These are phyloP conservation scores for Prunus dulcis DNA, from an alignment of 306 rosid species.

Conservation along the genomic window DNA sequence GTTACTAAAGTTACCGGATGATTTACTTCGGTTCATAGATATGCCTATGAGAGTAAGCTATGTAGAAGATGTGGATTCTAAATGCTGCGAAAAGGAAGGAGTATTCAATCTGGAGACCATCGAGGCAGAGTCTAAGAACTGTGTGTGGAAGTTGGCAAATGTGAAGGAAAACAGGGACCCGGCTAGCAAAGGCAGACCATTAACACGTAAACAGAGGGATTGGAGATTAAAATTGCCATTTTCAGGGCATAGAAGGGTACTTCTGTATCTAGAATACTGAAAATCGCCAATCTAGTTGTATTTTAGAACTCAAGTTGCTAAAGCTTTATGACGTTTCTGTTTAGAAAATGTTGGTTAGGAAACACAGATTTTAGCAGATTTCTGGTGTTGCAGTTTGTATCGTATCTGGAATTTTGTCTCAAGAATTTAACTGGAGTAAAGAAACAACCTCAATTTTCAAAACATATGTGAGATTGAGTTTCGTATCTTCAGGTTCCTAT, in stretches of 20 bases:
- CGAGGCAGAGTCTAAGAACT: conserved; percentile 51
- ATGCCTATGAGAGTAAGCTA: conserved; percentile 75
- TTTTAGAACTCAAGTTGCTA: conserved; percentile 18
- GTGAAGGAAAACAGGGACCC: conserved; percentile 81
- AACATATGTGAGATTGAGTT: background rate
- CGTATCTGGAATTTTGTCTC: background rate
- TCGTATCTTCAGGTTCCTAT: background rate
- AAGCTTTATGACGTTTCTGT: background rate
- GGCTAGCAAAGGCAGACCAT: conserved; percentile 69
- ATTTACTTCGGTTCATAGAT: conserved; percentile 66
- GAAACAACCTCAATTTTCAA: background rate
- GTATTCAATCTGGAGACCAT: conserved; percentile 59
- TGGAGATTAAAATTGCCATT: conserved; percentile 86
- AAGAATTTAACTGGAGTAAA: background rate
- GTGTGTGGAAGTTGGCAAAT: conserved; percentile 88
- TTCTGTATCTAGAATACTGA: conserved; percentile 54
- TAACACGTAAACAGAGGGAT: conserved; percentile 73
- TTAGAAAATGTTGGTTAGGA: background rate
- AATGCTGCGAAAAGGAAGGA: conserved; percentile 47
- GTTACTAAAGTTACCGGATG: conserved; percentile 76
- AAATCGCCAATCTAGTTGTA: conserved; percentile 11
- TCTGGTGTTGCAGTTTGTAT: conserved; percentile 2
- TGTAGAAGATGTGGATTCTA: conserved; percentile 44
- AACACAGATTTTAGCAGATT: conserved; percentile 3
- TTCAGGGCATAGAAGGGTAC: conserved; percentile 58